Percentiles rank a stretch among this genome's conserved stretches.
These are phyloP conservation scores for Fragaria iinumae DNA, from an alignment of 306 rosid species.

Conservation along the genomic window DNA sequence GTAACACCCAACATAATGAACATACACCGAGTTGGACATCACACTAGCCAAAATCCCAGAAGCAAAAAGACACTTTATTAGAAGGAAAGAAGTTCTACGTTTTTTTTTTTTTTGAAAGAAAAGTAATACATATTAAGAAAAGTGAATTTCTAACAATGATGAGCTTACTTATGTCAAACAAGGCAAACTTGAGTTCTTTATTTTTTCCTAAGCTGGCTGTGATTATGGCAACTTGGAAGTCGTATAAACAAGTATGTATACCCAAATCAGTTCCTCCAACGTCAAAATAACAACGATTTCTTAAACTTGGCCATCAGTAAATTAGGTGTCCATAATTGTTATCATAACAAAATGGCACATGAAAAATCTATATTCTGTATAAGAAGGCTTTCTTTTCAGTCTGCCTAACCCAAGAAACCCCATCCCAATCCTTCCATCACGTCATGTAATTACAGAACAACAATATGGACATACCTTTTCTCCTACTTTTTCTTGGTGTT, in stretches of 20 bases:
- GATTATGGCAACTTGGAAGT: background rate
- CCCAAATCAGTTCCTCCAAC: background rate
- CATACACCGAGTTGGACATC: background rate
- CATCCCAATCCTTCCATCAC: background rate
- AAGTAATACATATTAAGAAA: background rate
- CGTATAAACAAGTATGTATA: background rate
- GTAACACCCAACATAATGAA: background rate
- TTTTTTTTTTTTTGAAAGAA: too few relatives aligned
- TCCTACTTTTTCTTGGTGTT: conserved; percentile 93
- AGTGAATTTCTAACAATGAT: background rate
- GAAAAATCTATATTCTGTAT: background rate
- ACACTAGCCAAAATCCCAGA: background rate
- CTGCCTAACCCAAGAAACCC: background rate
- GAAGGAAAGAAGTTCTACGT: background rate
- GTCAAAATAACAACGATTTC: background rate
- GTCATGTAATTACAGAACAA: conserved; percentile 8
- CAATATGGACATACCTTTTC: conserved; percentile 54
- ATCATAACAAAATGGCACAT: background rate
- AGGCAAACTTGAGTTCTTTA: background rate
- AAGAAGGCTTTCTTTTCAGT: background rate
- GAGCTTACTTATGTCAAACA: background rate
- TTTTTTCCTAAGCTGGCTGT: background rate
- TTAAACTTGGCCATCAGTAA: background rate
- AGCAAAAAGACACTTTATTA: background rate
- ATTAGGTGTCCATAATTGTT: background rate